A percentile compares a stretch with the other conserved stretches of the same genome.
These are phyloP conservation scores for Chiua virens DNA, from an alignment of 768 basidiomycete genomes.

Conservation along the genomic window DNA sequence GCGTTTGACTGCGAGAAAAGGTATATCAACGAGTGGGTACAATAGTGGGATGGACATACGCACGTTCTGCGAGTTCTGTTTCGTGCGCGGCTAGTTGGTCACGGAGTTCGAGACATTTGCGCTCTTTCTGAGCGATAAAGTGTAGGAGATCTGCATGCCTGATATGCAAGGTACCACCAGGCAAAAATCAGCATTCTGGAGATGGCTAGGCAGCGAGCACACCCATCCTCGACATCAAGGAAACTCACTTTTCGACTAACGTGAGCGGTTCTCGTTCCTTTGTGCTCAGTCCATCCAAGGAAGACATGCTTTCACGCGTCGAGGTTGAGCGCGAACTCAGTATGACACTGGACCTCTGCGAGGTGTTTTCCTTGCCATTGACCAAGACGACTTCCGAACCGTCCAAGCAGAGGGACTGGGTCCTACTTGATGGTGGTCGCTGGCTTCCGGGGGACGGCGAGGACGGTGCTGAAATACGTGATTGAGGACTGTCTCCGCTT, in stretches of 20 bases:
- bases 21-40: neutral
- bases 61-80: constrained; percentile 65
- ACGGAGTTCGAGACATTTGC: constrained; percentile 78
- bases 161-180: neutral
- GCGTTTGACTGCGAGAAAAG: constrained; percentile 55
- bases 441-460: constrained; percentile 27
- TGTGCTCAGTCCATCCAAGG: neutral
- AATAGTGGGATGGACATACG: constrained; percentile 14
- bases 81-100: constrained; percentile 73
- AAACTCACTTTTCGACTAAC: constrained; percentile 67
- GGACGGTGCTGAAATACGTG: constrained; percentile 26
- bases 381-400: neutral
- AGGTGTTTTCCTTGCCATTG: constrained; percentile 11
- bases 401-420: constrained; percentile 2
- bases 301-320: constrained; percentile 19
- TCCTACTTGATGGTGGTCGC: constrained; percentile 1
- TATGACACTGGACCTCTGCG: constrained; percentile 21
- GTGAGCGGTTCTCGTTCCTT: constrained; percentile 51
- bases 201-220: no score
- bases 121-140: constrained; percentile 85
- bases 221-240: no score
- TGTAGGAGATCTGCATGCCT: constrained; percentile 82
- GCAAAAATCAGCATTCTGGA: no score
- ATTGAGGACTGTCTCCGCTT: constrained; percentile 31
- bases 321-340: constrained; percentile 14